These are phyloP conservation scores for Leccinum arenicola DNA, from an alignment of 768 basidiomycete genomes.

Conservation along the genomic window DNA sequence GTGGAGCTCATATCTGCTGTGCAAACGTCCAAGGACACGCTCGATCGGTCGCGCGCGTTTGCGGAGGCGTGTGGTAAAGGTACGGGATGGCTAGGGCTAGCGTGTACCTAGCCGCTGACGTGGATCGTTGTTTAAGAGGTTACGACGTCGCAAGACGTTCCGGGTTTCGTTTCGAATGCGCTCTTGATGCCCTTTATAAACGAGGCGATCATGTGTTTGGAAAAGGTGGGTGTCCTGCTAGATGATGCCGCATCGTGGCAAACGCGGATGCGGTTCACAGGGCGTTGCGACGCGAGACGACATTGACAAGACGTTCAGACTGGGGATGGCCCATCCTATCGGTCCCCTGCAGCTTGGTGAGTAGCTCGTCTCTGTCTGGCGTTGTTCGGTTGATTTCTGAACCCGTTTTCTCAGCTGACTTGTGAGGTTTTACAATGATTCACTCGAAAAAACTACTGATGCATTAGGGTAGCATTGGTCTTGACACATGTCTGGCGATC, in stretches of 20 bases:
- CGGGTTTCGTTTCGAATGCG: conserved; percentile 94
- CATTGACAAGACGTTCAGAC: conserved; percentile 89
- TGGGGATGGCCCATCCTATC: conserved; percentile 96
- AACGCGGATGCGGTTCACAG: conserved; percentile 32
- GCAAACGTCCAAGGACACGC: conserved; percentile 78
- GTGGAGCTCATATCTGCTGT: conserved; percentile 94
- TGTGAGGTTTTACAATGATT: conserved; percentile 20
- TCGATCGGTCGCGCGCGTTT: conserved; percentile 75
- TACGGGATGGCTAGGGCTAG: conserved; percentile 18
- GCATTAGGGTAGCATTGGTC: conserved; percentile 67
- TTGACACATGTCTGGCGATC: conserved; percentile 94
- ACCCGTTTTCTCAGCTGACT: conserved; percentile 23
- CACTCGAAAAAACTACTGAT: not conserved
- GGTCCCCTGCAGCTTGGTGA: conserved; percentile 85
- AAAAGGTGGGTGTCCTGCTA: conserved; percentile 53
- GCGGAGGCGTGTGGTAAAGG: conserved; percentile 91
- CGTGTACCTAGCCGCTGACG: not conserved
- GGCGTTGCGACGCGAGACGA: conserved; percentile 92
- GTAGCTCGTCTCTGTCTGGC: not conserved
- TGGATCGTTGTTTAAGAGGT: conserved; percentile 57
- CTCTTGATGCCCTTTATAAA: conserved; percentile 97
- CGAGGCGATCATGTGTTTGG: conserved; percentile 93
- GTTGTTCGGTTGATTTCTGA: conserved; percentile 1
- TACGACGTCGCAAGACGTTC: conserved; percentile 86
- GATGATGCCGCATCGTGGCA: not conserved